These are phyloP conservation scores for Amaranthus palmeri DNA, from an alignment of 148 eudicot species.

Conservation along the genomic window DNA sequence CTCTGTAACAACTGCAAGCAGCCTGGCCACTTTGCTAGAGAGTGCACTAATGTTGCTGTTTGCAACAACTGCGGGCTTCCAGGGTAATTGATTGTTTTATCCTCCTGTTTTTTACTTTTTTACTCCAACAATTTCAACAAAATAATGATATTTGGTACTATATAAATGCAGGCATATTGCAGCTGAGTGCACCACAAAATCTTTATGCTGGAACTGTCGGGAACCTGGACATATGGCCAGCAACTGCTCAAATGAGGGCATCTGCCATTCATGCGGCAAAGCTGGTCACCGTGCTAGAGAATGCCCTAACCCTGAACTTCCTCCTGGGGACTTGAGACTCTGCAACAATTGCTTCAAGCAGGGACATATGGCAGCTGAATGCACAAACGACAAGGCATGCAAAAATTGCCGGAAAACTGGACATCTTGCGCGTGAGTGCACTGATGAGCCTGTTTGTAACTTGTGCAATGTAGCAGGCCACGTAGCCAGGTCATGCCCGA, in stretches of 20 bases:
- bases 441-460: constrained; percentile 79
- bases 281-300: constrained; percentile 90
- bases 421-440: constrained; percentile 72
- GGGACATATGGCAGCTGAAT: constrained; percentile 77
- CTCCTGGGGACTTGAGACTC: constrained; percentile 87
- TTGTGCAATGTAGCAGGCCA: constrained; percentile 78
- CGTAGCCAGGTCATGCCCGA: constrained; percentile 73
- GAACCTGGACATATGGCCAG: constrained; percentile 92
- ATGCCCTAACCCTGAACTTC: constrained; percentile 69
- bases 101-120: neutral
- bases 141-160: neutral
- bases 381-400: constrained; percentile 95
- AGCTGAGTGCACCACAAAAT: constrained; percentile 78
- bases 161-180: constrained; percentile 73
- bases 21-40: constrained; percentile 52
- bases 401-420: constrained; percentile 93
- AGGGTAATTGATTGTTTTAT: constrained; percentile 27
- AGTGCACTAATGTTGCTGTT: constrained; percentile 51
- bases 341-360: constrained; percentile 98
- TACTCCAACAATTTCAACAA: neutral
- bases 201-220: constrained; percentile 94
- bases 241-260: constrained; percentile 83
- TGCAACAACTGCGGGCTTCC: constrained; percentile 59
- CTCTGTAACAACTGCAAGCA: constrained; percentile 51
- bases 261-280: constrained; percentile 98